Base-by-base conservation (phyloP, 2,329 filamentous ascomycete species). In the Simplicillium aogashimaense region DNA sequence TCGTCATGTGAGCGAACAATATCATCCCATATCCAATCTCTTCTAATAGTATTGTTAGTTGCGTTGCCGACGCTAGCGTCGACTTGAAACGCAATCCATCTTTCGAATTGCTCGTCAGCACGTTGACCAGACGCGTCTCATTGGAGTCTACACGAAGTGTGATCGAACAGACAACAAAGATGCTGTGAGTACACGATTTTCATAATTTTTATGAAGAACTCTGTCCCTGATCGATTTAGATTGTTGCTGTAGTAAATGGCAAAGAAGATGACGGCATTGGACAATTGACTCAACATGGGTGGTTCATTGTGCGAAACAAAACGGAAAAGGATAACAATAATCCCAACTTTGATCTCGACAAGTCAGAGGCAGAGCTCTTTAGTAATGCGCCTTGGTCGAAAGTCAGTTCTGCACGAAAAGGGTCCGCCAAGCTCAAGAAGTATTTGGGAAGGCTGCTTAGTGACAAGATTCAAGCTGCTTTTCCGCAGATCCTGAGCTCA, bases 61-160 rank as follows among this genome's bases (percentile, higher is more conserved):
- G 59, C 28, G 59, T 60, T 15, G 47, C 54, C 3, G 55, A 58
- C 35, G 60, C 57, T 2, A 47, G 43, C 4, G 54, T 45, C 2
- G 56, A 62, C 44, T 63, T 5, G 40, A 48, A 2, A 54, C 52
- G 12, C 56, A 61, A 18, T 49, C 49, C 0, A 59, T 61, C 5
- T 46, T 58, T 11, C 40, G 44, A 3, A 14, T 59, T 16, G 58
- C 58, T 2, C 45, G 44, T 5, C 29, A 47, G 1, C 31, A 56
- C 14, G 54, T 59, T 2, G 47, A 55, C 2, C 53, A 50, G 10
- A 47, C 47, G 2, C 50, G 57, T 2, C 46, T 60, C n/a, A 49
- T 64, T 13, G 57, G 60, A 1, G 60, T 63, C 1, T 57, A 63
- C 20, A 64, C 61, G 1, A 63, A 63, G 40, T 63, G 60, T 32